Percentiles rank a stretch among this genome's conserved stretches.
Conservation (phyloP, 768 basidiomycete genomes). For the Daedaleopsis nitida region DNA sequence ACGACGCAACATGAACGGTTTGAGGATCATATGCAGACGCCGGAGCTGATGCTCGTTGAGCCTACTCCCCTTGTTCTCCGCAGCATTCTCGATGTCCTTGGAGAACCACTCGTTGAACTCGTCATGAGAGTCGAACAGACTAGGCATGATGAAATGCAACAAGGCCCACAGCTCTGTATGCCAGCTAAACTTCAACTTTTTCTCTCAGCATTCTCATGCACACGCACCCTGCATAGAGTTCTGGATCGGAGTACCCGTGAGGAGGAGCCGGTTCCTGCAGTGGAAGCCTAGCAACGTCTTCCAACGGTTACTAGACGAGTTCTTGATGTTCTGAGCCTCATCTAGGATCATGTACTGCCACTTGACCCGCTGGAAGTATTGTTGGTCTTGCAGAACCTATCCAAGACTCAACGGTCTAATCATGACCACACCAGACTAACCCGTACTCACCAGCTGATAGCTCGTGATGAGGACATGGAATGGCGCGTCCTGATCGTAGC, state of each 20-base stretch:
- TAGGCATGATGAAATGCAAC: slow-evolving; percentile 99
- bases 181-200: not conserved
- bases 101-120: slow-evolving; percentile 99
- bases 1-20: slow-evolving; percentile 97
- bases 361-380: slow-evolving; percentile 95
- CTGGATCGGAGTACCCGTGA: slow-evolving; percentile 98
- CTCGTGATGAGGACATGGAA: slow-evolving; percentile 97
- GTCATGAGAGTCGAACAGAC: slow-evolving; percentile 97
- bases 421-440: not conserved
- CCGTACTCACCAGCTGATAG: slow-evolving; percentile 79
- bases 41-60: slow-evolving; percentile 95
- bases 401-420: not conserved
- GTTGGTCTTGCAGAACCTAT: slow-evolving; percentile 93
- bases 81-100: slow-evolving; percentile 96
- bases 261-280: slow-evolving; percentile 89
- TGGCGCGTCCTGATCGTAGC: slow-evolving; percentile 91
- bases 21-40: slow-evolving; percentile 96
- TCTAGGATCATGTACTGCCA: slow-evolving; percentile 99
- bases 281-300: slow-evolving; percentile 95
- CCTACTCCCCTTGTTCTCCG: slow-evolving; percentile 87
- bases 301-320: slow-evolving; percentile 94
- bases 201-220: not conserved
- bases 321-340: slow-evolving; percentile 99
- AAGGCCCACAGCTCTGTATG: slow-evolving; percentile 91
- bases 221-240: slow-evolving; percentile 96